Conservation (phyloP, 306 rosid species). For the Clitoria ternatea region DNA sequence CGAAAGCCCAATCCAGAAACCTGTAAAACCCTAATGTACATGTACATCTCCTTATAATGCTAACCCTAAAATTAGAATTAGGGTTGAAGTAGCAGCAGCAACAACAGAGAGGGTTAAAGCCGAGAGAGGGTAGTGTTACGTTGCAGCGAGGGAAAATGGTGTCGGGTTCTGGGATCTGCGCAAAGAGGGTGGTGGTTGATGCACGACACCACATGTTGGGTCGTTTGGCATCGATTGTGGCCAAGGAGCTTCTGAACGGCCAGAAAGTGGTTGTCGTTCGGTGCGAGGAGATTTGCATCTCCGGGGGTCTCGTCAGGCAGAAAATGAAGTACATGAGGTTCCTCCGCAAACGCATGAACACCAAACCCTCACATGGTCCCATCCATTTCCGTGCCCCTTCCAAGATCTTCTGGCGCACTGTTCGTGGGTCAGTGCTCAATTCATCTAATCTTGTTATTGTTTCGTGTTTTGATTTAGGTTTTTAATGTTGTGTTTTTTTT, state of each 20-base stretch:
- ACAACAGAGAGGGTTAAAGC: neutral
- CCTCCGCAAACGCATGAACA: conserved; percentile 77
- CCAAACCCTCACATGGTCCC: conserved; percentile 80
- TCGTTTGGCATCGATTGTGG: conserved; percentile 56
- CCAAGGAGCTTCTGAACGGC: conserved; percentile 70
- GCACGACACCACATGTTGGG: conserved; percentile 84
- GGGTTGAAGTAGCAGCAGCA: neutral
- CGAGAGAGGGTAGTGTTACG: neutral
- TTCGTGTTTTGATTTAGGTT: no score
- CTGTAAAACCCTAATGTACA: neutral
- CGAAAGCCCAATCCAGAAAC: no score
- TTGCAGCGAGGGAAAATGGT: conserved; percentile 34
- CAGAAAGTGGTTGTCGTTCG: conserved; percentile 65
- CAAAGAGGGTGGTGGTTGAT: conserved; percentile 72
- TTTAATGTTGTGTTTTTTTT: no score
- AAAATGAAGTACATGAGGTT: conserved; percentile 81
- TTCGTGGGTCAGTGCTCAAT: conserved; percentile 66
- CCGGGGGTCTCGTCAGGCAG: conserved; percentile 65
- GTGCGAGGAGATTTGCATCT: conserved; percentile 71
- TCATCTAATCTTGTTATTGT: no score
- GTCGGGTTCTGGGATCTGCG: conserved; percentile 66
- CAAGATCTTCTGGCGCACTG: conserved; percentile 80
- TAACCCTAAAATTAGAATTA: no score
- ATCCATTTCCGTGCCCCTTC: conserved; percentile 73
- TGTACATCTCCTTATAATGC: neutral